A percentile compares a stretch with the other conserved stretches of the same genome.
These are phyloP conservation scores for Rubia tinctorum DNA, from an alignment of 305 asterid species.

Conservation along the genomic window DNA sequence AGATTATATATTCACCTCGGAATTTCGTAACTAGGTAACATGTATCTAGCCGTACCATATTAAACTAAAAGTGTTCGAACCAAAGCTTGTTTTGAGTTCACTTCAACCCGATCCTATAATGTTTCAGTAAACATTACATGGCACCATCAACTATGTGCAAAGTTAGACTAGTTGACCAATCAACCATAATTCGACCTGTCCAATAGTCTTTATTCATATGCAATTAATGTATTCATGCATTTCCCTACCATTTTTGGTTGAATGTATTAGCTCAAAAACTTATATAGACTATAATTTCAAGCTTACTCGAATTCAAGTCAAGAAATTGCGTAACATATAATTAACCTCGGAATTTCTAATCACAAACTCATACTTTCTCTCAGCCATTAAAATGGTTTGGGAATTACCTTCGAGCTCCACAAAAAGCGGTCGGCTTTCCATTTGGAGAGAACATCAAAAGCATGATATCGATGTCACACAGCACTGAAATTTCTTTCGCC, in stretches of 20 bases:
- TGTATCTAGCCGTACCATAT: too few species aligned
- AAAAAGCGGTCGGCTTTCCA: slow-evolving; percentile 73
- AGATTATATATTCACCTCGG: not conserved
- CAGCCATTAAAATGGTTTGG: not conserved
- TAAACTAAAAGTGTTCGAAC: too few species aligned
- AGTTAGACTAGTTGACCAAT: not conserved
- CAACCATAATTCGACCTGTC: not conserved
- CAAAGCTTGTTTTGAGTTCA: too few species aligned
- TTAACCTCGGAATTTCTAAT: not conserved
- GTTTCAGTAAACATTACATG: not conserved
- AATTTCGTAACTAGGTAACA: not conserved
- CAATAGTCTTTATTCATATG: not conserved
- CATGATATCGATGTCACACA: slow-evolving; percentile 73
- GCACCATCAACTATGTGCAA: not conserved
- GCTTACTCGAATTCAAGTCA: not conserved
- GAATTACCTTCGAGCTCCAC: slow-evolving; percentile 61
- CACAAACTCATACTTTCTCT: not conserved
- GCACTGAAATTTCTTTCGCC: slow-evolving; percentile 76
- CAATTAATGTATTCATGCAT: not conserved
- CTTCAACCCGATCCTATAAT: too few species aligned
- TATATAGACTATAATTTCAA: not conserved
- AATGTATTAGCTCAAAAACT: not conserved
- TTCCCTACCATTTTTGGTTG: not conserved
- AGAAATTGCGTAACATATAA: too few species aligned
- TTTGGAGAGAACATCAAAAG: slow-evolving; percentile 86